Conservation (phyloP, 1,284 basidiomycete genomes). For the Tetrapyrgos nigripes region DNA sequence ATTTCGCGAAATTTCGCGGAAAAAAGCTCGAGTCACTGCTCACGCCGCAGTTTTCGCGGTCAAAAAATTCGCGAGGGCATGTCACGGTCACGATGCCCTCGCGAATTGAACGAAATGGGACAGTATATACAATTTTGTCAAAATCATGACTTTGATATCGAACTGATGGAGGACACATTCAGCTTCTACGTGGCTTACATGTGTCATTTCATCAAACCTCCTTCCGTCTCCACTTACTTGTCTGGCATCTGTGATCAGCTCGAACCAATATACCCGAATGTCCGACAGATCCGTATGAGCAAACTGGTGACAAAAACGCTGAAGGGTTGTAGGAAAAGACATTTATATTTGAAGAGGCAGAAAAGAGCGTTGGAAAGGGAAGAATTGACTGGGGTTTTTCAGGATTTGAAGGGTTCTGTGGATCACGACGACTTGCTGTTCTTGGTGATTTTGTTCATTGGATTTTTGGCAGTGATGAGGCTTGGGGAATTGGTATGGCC, state of each 20-base stretch:
- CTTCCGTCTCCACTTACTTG: slow-evolving; percentile 32
- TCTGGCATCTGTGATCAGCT: slow-evolving; percentile 34
- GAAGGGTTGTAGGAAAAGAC: slow-evolving; percentile 12
- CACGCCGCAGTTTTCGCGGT: no score
- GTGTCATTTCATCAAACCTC: slow-evolving; percentile 27
- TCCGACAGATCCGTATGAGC: slow-evolving; percentile 1
- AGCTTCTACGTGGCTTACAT: slow-evolving; percentile 33
- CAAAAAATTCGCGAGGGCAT: no score
- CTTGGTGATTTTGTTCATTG: background rate
- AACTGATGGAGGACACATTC: slow-evolving; percentile 36
- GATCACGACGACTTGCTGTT: slow-evolving; percentile 14
- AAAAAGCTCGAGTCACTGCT: no score
- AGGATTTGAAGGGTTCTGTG: background rate
- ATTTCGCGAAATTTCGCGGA: no score
- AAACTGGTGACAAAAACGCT: slow-evolving; percentile 24
- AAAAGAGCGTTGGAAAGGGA: slow-evolving; percentile 12
- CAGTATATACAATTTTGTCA: slow-evolving; percentile 34
- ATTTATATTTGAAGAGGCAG: background rate
- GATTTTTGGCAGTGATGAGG: slow-evolving; percentile 1
- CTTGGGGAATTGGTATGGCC: slow-evolving; percentile 1
- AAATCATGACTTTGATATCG: slow-evolving; percentile 34
- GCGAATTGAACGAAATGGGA: no score
- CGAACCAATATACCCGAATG: slow-evolving; percentile 26
- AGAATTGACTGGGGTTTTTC: background rate
- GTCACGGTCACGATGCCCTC: no score